Evolutionary conservation across 352 stramenopile species (phyloP).

Genomic region (Thraustochytrium sp.): DNA sequence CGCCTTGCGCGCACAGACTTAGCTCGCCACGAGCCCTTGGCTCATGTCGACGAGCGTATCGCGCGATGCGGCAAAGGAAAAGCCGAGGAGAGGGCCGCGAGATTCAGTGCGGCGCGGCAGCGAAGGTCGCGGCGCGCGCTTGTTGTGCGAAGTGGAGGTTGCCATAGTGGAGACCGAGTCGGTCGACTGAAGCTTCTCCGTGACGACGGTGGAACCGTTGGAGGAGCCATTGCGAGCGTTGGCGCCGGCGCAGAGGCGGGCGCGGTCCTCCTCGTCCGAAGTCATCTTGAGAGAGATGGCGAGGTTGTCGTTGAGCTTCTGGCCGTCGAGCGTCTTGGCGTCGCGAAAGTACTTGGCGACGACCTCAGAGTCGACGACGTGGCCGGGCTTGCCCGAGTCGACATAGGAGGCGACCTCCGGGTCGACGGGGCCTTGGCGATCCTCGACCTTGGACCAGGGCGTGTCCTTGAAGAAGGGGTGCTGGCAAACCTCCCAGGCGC

Average conservation of each 20-base stretch:
- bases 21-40: not conserved
- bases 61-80: not conserved
- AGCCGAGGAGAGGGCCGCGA: conserved; percentile 3
- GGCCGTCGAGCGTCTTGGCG: conserved; percentile 27
- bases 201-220: not conserved
- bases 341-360: conserved; percentile 24
- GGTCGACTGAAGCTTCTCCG: not conserved
- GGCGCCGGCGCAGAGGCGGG: not conserved
- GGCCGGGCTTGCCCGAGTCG: not conserved
- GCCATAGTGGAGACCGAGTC: conserved; percentile 1
- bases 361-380: conserved; percentile 3
- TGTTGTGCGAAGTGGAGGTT: not conserved
- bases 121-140: not conserved
- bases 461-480: conserved; percentile 80
- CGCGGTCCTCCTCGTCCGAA: not conserved
- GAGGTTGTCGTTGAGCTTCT: conserved; percentile 39
- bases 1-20: not conserved
- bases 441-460: conserved; percentile 66
- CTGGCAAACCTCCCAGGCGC: conserved; percentile 72
- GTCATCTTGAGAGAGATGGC: not conserved
- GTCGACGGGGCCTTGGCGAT: not conserved
- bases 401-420: conserved; percentile 26
- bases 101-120: conserved; percentile 9
- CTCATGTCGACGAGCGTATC: conserved; percentile 17
- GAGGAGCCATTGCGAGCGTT: not conserved